phyloP scores from a whole-genome alignment of 352 stramenopile genomes.

The Hyaloperonospora brassicae region DNA sequence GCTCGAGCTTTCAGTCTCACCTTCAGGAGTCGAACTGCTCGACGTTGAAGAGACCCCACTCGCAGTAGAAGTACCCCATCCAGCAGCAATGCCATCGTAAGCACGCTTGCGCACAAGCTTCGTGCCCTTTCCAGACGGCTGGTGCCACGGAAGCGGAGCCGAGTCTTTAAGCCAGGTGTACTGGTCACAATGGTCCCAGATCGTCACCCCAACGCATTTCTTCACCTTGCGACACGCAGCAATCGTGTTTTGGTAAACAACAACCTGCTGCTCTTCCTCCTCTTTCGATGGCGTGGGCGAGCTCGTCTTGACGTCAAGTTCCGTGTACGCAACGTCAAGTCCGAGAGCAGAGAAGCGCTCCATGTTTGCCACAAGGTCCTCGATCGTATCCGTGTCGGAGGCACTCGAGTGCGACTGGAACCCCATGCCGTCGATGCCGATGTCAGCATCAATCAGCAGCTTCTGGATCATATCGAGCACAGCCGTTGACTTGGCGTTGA shows the following conservation, averaged over 20 bases:
- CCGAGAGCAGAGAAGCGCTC: constrained; percentile 25
- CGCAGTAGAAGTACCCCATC: constrained; percentile 8
- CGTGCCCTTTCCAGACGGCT: constrained; percentile 13
- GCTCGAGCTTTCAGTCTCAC: too few relatives aligned
- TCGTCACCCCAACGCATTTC: constrained; percentile 23
- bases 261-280: constrained; percentile 11
- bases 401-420: constrained; percentile 19
- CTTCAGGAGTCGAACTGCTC: too few relatives aligned
- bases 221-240: constrained; percentile 21
- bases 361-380: constrained; percentile 14
- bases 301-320: constrained; percentile 18
- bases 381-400: constrained; percentile 7
- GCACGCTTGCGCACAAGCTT: constrained; percentile 17
- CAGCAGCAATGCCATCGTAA: constrained; percentile 25
- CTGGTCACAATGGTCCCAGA: constrained; percentile 21
- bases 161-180: constrained; percentile 25
- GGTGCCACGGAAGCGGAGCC: constrained; percentile 20
- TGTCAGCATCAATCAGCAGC: constrained; percentile 9
- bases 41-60: neutral
- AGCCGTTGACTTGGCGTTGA: constrained; percentile 27
- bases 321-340: constrained; percentile 23
- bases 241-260: constrained; percentile 20
- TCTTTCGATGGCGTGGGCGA: constrained; percentile 10
- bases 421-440: constrained; percentile 18
- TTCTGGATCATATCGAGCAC: constrained; percentile 18